Base-by-base conservation (phyloP, 805 yeast species). In the Yarrowia sp. region DNA sequence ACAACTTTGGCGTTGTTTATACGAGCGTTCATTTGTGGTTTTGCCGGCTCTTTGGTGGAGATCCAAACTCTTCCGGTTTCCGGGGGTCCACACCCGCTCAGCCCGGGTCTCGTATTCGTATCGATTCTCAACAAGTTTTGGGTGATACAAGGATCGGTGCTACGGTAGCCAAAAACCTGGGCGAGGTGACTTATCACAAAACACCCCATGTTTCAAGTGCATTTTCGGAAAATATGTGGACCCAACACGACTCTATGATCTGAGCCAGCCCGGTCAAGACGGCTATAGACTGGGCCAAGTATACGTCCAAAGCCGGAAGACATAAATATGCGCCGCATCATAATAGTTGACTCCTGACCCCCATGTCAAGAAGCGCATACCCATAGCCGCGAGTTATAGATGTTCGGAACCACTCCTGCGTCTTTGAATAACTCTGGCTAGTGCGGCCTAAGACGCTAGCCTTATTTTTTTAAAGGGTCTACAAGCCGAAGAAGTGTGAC, bases 331-430 rank as follows among this genome's bases (percentile, higher is more conserved):
- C 51, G 36, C 28, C 28, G 28, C 53, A 33, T 17, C 11, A 32
- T n/a, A 31, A n/a, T 13, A 5, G 33, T 17, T 43, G 48, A 45
- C 18, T 22, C 28, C 28, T 22, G 28, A 32, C 51, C 50, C 51
- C 55, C 55, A 48, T 48, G 55, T 48, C 39, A 35, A 7, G 8
- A 48, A 13, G 13, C 28, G 55, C 55, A 47, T 47, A 48, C 53
- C 31, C 53, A 32, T 48, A 48, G 53, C 39, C 53, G 39, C 38
- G 22, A 32, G 41, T 48, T 48, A 35, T 33, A 48, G 55, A 48
- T 35, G 55, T 35, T 47, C 41, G 55, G 41, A 33, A 35, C 41
- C 41, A 48, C 55, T 48, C 55, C 41, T 48, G 55, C 41, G 55
- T 48, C 41, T 48, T 8, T 17, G 41, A 11, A 48, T 17, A 48